phyloP scores from a whole-genome alignment of 768 basidiomycete species.

The Pleurotus eryngii region DNA sequence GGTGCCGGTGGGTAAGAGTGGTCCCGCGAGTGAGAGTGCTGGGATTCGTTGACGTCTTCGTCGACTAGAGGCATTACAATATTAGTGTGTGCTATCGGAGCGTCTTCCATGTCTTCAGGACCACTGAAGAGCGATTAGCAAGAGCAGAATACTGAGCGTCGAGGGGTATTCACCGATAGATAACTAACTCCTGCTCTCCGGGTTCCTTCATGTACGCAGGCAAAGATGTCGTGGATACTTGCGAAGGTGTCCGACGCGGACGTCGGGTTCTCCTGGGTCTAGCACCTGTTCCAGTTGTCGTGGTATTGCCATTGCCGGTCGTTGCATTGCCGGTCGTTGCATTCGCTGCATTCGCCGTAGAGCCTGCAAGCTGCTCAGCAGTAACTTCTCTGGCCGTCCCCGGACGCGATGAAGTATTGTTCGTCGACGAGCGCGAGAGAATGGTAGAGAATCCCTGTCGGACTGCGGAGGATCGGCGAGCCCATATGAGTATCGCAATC shows the following conservation, averaged over 20 bases:
- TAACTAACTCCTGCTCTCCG: slow-evolving; percentile 77
- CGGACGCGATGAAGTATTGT: neutral
- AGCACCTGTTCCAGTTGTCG: slow-evolving; percentile 24
- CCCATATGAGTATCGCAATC: slow-evolving; percentile 5
- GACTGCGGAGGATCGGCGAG: neutral
- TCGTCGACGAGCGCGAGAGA: neutral
- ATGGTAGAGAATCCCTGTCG: neutral
- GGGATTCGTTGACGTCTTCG: slow-evolving; percentile 29
- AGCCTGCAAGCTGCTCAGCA: slow-evolving; percentile 56
- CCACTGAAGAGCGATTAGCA: slow-evolving; percentile 32
- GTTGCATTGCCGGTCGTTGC: slow-evolving; percentile 23
- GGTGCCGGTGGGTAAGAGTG: slow-evolving; percentile 37
- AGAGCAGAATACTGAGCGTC: neutral
- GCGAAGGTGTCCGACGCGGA: slow-evolving; percentile 65
- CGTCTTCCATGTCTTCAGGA: slow-evolving; percentile 52
- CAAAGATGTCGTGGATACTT: slow-evolving; percentile 74
- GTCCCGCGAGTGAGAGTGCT: slow-evolving; percentile 25
- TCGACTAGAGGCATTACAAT: slow-evolving; percentile 32
- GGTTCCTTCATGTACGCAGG: slow-evolving; percentile 84
- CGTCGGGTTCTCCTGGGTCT: slow-evolving; percentile 40
- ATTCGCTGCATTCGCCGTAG: slow-evolving; percentile 26
- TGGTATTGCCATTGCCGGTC: slow-evolving; percentile 25
- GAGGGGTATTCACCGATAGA: slow-evolving; percentile 39
- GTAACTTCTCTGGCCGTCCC: slow-evolving; percentile 38
- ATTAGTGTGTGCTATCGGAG: slow-evolving; percentile 38